Base-by-base conservation (phyloP, 148 eudicot species). In the Rhododendron kiyosumense region DNA sequence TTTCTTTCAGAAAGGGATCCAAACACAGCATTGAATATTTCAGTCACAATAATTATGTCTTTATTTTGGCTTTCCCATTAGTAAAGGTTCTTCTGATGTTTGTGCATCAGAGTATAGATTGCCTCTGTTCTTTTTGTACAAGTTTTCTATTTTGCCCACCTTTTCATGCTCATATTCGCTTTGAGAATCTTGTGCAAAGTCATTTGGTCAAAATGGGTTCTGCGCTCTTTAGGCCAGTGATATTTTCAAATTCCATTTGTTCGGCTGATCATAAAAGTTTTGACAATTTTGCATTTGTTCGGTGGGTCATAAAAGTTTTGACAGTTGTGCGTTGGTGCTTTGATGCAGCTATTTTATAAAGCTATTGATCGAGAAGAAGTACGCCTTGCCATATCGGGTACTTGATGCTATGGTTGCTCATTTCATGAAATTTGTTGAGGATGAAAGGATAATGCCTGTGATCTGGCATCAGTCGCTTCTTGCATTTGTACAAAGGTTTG, bases 381-480 rank as follows among this genome's bases (percentile, higher is more conserved):
- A 95, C 88, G 91, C 96, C 83, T 88, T 97, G 92, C 94, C 99
- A 54, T 94, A 94, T 84, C 98, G 98, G 52, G 99, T 95, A 86
- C 85, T 97, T 87, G 99, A 97, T 89, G 98, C 93, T 54, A 87
- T 97, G 93, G 98, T 95, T 85, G 94, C 87, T 84, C 99, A 97
- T 90, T 97, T 97, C 89, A 89, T 93, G 94, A 88, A 87, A 88
- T 97, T 97, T 89, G 69, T 87, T 51, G 94, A 93, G 7, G 99
- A 97, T 45, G 88, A 94, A 74, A 94, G 98, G 89, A 83, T 87
- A 67, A 97, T 97, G 99, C 99, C 98, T 77, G 99, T 95, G 77
- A 95, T 95, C 82, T 97, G 99, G 99, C 98, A 97, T 90, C 99
- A 95, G 85, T 92, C 98, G 48, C 98, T 97, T 87, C 98, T 97